These are phyloP conservation scores for Colletotrichum lupini DNA, from an alignment of 2,329 filamentous ascomycete genomes.

Conservation along the genomic window DNA sequence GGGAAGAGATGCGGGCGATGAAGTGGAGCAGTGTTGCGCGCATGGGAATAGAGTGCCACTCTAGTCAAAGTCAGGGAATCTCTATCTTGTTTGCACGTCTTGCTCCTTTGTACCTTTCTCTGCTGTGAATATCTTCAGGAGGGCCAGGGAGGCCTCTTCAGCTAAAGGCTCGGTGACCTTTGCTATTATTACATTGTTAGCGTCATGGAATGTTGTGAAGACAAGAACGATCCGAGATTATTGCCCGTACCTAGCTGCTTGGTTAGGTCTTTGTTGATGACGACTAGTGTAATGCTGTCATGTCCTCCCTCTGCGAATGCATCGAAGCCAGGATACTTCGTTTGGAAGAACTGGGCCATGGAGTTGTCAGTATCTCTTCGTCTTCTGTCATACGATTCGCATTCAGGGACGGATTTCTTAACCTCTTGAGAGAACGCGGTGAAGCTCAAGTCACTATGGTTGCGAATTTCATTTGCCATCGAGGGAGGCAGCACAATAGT, in stretches of 20 bases:
- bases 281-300: neutral
- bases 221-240: too few species aligned
- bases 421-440: neutral
- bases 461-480: conserved; percentile 23
- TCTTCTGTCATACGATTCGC: too few species aligned
- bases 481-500: conserved; percentile 1
- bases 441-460: conserved; percentile 2
- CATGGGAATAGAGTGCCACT: conserved; percentile 30
- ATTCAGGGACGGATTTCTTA: neutral
- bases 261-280: conserved; percentile 25
- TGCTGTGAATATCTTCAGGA: neutral
- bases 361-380: neutral
- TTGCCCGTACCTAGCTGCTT: conserved; percentile 9
- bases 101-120: neutral
- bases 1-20: conserved; percentile 60
- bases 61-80: conserved; percentile 31
- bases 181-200: neutral
- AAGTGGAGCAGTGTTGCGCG: conserved; percentile 38
- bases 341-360: conserved; percentile 10
- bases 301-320: conserved; percentile 13
- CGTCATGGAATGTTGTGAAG: too few species aligned
- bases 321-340: neutral
- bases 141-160: conserved; percentile 12
- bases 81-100: too few species aligned
- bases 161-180: conserved; percentile 26